These are phyloP conservation scores for Amanita pallidorosea DNA, from an alignment of 768 basidiomycete genomes.

Conservation along the genomic window DNA sequence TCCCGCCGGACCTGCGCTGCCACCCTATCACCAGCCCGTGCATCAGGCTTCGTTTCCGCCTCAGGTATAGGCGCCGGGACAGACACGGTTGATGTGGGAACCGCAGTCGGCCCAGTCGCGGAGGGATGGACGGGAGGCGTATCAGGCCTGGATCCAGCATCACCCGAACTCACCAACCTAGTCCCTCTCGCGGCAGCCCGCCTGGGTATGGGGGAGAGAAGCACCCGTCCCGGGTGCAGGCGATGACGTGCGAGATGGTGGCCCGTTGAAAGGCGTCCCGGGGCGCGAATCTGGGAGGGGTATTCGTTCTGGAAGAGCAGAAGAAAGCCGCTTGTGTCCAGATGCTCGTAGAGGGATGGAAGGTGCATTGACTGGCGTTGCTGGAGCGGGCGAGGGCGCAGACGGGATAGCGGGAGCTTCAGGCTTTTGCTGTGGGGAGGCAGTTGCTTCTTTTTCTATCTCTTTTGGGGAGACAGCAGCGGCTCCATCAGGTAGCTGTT, in stretches of 20 bases:
- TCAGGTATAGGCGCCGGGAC: not conserved
- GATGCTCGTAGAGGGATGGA: conserved; percentile 1
- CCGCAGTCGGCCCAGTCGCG: not conserved
- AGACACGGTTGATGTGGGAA: not conserved
- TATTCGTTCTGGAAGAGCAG: conserved; percentile 2
- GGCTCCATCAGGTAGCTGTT: not conserved
- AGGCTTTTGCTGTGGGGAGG: not conserved
- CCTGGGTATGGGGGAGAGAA: conserved; percentile 5
- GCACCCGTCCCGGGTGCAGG: not conserved
- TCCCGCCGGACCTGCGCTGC: not conserved
- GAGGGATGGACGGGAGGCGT: not conserved
- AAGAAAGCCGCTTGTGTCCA: not conserved
- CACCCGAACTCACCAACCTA: not conserved
- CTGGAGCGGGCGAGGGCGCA: not conserved
- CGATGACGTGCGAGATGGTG: conserved; percentile 5
- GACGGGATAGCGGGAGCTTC: not conserved
- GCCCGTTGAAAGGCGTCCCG: conserved; percentile 1
- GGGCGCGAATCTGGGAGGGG: conserved; percentile 4
- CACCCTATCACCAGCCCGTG: not conserved
- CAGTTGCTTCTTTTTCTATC: not conserved
- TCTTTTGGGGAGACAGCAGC: not conserved
- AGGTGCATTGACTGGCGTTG: not conserved
- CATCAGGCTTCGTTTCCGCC: not conserved
- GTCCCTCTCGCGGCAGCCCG: conserved; percentile 4
- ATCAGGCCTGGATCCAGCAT: conserved; percentile 1